These are phyloP conservation scores for Ajuga reptans DNA, from an alignment of 305 asterid genomes.

Conservation along the genomic window DNA sequence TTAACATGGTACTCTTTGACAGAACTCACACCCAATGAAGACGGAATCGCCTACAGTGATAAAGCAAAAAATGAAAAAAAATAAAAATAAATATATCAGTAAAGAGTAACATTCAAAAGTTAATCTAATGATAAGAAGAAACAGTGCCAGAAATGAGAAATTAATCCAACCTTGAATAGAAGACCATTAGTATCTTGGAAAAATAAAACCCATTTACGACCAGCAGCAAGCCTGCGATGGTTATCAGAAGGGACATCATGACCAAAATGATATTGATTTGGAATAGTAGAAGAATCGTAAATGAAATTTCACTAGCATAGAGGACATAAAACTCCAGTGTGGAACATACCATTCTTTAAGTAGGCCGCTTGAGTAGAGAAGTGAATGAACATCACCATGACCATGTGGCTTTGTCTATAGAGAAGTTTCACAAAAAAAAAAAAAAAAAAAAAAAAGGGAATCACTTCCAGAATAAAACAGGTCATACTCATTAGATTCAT, in stretches of 20 bases:
- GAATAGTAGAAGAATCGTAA: neutral
- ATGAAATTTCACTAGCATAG: conserved; percentile 8
- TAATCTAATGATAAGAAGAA: conserved; percentile 4
- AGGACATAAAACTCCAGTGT: conserved; percentile 10
- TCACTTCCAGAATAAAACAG: neutral
- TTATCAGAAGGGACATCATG: conserved; percentile 18
- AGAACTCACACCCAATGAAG: conserved; percentile 87
- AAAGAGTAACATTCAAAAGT: neutral
- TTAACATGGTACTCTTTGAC: conserved; percentile 81
- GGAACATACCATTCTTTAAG: conserved; percentile 70
- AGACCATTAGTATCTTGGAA: conserved; percentile 99
- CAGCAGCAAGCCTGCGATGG: conserved; percentile 63
- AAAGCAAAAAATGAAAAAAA: too few relatives aligned
- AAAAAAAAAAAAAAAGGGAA: conserved; percentile 21
- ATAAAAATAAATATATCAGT: neutral
- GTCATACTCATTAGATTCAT: neutral
- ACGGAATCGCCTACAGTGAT: conserved; percentile 69
- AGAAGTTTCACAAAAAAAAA: conserved; percentile 7
- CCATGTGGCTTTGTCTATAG: conserved; percentile 96
- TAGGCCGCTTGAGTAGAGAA: conserved; percentile 84
- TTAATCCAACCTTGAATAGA: conserved; percentile 71
- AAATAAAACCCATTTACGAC: conserved; percentile 89
- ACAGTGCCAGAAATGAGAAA: neutral
- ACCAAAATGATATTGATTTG: conserved; percentile 1
- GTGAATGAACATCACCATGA: conserved; percentile 98